phyloP scores from a whole-genome alignment of 192 early-diverging fungal genomes.

The Coemansia aciculifera region DNA sequence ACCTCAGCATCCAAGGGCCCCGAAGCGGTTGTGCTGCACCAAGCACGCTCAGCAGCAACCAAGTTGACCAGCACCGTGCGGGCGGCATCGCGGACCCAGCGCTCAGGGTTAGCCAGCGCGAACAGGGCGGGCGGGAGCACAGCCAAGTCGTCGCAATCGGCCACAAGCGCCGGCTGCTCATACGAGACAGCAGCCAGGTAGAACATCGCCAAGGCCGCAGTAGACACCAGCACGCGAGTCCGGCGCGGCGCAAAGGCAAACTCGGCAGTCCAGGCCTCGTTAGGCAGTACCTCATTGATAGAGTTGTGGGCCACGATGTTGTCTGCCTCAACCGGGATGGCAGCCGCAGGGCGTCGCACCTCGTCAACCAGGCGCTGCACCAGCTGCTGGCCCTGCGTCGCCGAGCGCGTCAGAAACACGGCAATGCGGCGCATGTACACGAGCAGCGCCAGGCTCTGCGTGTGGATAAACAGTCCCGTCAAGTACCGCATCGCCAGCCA shows the following conservation, averaged over 20 bases:
- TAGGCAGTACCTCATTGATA: constrained; percentile 5
- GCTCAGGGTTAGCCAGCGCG: constrained; percentile 41
- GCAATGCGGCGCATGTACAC: constrained; percentile 36
- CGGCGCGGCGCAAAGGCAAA: constrained; percentile 16
- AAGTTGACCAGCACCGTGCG: constrained; percentile 45
- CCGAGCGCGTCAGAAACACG: constrained; percentile 48
- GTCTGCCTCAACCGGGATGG: constrained; percentile 15
- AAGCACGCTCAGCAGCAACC: constrained; percentile 32
- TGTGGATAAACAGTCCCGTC: constrained; percentile 22
- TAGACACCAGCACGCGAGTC: constrained; percentile 21
- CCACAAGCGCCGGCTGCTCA: constrained; percentile 32
- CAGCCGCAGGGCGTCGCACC: constrained; percentile 21
- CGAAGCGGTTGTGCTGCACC: constrained; percentile 9
- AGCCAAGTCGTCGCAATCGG: constrained; percentile 18
- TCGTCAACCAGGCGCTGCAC: constrained; percentile 30
- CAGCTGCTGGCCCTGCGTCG: constrained; percentile 25
- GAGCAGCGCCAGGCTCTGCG: constrained; percentile 31
- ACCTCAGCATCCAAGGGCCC: constrained; percentile 16
- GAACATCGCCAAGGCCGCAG: constrained; percentile 33
- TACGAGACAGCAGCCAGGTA: constrained; percentile 49
- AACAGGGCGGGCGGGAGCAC: constrained; percentile 37
- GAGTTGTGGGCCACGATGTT: constrained; percentile 17
- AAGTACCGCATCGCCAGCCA: constrained; percentile 42
- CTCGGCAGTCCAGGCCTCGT: constrained; percentile 39
- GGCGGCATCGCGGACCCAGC: constrained; percentile 45